Percentiles rank a stretch among this genome's conserved stretches.
Evolutionary conservation across 805 yeast genomes (phyloP).

Genomic region (Blastobotrys robertii): DNA sequence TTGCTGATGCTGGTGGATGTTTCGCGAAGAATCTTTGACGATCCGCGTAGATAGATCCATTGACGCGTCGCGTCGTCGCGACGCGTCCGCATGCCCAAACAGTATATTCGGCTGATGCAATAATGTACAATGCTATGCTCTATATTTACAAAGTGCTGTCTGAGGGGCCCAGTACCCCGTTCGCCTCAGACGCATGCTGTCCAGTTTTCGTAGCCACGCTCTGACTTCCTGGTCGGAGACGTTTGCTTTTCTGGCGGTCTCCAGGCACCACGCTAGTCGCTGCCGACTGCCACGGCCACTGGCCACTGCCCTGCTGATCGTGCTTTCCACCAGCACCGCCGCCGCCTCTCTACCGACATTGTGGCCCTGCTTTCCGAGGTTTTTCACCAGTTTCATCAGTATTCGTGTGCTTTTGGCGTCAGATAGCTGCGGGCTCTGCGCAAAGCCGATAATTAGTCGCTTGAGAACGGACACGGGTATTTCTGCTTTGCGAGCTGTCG

Average conservation of each 20-base stretch:
- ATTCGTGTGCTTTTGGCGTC: conserved; percentile 19
- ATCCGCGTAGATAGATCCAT: neutral
- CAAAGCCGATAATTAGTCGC: conserved; percentile 16
- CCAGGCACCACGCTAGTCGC: conserved; percentile 24
- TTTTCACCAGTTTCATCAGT: conserved; percentile 13
- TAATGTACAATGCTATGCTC: neutral
- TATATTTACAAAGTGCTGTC: too few relatives aligned
- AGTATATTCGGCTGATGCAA: neutral
- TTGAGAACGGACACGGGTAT: conserved; percentile 16
- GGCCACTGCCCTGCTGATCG: conserved; percentile 15
- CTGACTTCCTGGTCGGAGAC: conserved; percentile 14
- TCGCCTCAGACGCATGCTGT: conserved; percentile 13
- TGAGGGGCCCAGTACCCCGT: conserved; percentile 18
- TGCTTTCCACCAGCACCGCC: conserved; percentile 18
- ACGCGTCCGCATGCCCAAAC: neutral
- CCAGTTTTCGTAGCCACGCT: conserved; percentile 16
- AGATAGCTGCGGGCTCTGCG: conserved; percentile 13
- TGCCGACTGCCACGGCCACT: conserved; percentile 18
- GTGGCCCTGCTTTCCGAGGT: conserved; percentile 11
- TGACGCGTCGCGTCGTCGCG: neutral
- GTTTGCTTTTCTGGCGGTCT: conserved; percentile 17
- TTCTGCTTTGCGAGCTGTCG: conserved; percentile 3
- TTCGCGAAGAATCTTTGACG: too few relatives aligned
- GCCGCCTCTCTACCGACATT: conserved; percentile 7
- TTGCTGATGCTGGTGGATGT: too few relatives aligned